Evolutionary conservation across 257 asterid genomes (phyloP).

Genomic region (Solanum microdontum): DNA sequence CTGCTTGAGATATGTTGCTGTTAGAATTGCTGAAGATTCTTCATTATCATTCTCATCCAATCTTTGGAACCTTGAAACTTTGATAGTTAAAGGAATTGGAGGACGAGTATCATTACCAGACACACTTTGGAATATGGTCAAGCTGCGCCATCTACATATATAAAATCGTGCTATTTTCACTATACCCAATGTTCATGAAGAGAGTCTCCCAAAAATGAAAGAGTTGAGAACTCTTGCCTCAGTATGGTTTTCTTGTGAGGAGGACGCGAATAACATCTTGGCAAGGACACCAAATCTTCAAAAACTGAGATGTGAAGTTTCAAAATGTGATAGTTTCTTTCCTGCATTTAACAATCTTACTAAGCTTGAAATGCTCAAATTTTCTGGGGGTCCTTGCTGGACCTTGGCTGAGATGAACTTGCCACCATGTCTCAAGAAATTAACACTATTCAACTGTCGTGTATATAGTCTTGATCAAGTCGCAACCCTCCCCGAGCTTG

Average conservation of each 20-base stretch:
- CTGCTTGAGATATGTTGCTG: not conserved
- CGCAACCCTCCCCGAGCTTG: not conserved
- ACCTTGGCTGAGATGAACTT: not conserved
- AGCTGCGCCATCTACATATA: not conserved
- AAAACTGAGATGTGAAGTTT: not conserved
- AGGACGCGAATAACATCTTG: not conserved
- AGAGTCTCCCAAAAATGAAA: not conserved
- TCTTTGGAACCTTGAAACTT: constrained; percentile 1
- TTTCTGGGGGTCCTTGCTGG: not conserved
- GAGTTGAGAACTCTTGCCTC: not conserved
- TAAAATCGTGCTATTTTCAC: not conserved
- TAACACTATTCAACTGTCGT: not conserved
- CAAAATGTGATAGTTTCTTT: not conserved
- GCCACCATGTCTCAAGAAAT: not conserved
- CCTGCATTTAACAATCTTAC: not conserved
- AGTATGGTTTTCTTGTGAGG: not conserved
- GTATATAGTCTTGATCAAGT: not conserved
- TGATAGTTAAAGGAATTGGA: not conserved
- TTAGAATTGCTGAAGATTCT: not conserved
- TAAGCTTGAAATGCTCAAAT: not conserved
- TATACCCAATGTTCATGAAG: not conserved
- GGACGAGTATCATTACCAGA: not conserved
- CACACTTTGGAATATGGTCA: not conserved
- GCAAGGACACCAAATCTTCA: not conserved
- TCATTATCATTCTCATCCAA: not conserved